phyloP scores from a whole-genome alignment of 2,329 filamentous ascomycete species.

The Exophiala alcalophila region DNA sequence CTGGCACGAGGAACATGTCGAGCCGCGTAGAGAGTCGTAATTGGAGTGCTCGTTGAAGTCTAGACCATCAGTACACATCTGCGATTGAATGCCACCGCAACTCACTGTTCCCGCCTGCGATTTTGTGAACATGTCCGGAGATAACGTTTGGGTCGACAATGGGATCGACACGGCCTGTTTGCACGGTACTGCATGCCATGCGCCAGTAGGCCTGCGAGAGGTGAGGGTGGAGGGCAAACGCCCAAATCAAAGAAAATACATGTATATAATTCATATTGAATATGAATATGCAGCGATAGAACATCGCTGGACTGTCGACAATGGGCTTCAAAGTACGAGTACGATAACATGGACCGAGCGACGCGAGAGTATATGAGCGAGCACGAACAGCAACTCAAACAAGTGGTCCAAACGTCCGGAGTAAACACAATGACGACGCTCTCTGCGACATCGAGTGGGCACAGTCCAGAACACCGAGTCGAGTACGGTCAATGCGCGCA shows the following conservation, averaged over 20 bases:
- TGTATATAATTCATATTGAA: conserved; percentile 17
- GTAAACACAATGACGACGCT: too few species aligned
- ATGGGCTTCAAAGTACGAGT: too few species aligned
- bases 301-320: too few species aligned
- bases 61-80: conserved; percentile 37
- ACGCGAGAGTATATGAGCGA: too few species aligned
- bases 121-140: conserved; percentile 67
- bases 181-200: conserved; percentile 72
- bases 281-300: too few species aligned
- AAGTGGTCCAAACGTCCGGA: too few species aligned
- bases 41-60: conserved; percentile 61
- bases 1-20: conserved; percentile 79
- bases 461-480: too few species aligned
- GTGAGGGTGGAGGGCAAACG: conserved; percentile 14
- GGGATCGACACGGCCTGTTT: conserved; percentile 63
- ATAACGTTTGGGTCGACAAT: conserved; percentile 61
- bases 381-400: too few species aligned
- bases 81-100: conserved; percentile 24
- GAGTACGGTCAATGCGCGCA: too few species aligned
- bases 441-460: too few species aligned
- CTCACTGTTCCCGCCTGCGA: conserved; percentile 75
- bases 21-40: conserved; percentile 57
- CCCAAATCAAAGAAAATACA: conserved; percentile 7
- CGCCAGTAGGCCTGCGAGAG: conserved; percentile 70
- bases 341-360: too few species aligned